Conservation (phyloP, 306 rosid species). For the Lagenaria siceraria region DNA sequence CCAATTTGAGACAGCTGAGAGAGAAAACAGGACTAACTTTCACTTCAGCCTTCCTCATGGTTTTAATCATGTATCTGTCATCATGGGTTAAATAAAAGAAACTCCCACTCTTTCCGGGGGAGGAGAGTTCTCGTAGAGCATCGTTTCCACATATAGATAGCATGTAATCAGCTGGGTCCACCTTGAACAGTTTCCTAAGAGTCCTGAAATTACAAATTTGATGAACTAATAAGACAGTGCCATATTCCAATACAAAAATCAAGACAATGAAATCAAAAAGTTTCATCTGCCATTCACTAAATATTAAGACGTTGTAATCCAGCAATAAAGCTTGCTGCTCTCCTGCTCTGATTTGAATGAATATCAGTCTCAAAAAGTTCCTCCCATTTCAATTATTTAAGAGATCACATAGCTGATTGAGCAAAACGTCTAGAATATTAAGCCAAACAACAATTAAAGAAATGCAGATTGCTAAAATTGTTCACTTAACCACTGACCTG, state of each 20-base stretch:
- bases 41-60: constrained; percentile 90
- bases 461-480: neutral
- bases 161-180: constrained; percentile 98
- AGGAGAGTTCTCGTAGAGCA: constrained; percentile 85
- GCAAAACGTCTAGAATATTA: neutral
- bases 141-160: constrained; percentile 85
- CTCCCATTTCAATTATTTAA: neutral
- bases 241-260: neutral
- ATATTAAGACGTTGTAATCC: neutral
- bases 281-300: neutral
- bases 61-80: constrained; percentile 93
- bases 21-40: constrained; percentile 45
- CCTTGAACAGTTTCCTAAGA: constrained; percentile 85
- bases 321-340: neutral
- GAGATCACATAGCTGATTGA: neutral
- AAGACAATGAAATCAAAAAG: neutral
- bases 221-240: neutral
- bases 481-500: constrained; percentile 38
- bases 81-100: constrained; percentile 86
- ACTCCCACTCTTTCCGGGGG: constrained; percentile 98
- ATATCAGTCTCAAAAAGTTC: neutral
- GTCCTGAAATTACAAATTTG: constrained; percentile 39
- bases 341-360: neutral
- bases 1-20: neutral
- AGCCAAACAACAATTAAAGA: neutral